Evolutionary conservation across 1,139 yeast species (phyloP).

Genomic region (Nakaseomyces bracarensis): DNA sequence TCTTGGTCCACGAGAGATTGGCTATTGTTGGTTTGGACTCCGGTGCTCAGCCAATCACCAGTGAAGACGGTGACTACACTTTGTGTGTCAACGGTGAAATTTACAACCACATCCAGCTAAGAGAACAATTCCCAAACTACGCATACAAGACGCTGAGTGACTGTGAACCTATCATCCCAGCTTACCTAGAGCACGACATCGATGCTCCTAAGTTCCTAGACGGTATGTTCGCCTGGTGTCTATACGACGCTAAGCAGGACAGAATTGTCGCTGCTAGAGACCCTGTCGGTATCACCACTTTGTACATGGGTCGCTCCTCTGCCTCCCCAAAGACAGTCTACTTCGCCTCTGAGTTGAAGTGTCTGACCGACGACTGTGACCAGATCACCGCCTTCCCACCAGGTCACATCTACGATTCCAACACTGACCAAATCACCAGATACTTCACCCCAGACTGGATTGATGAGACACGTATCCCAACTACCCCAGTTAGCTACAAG

Average conservation of each 20-base stretch:
- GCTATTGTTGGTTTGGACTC: conserved; percentile 93
- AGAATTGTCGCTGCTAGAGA: conserved; percentile 95
- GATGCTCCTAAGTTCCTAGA: conserved; percentile 91
- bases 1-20: conserved; percentile 86
- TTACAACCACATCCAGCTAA: conserved; percentile 86
- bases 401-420: conserved; percentile 92
- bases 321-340: conserved; percentile 64
- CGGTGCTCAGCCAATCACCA: conserved; percentile 95
- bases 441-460: conserved; percentile 93
- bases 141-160: conserved; percentile 80
- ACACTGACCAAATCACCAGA: conserved; percentile 74
- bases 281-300: conserved; percentile 94
- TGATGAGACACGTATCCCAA: conserved; percentile 69
- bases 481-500: conserved; percentile 62
- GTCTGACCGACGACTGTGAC: conserved; percentile 91
- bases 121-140: conserved; percentile 67
- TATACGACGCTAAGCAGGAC: conserved; percentile 76
- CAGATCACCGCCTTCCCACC: conserved; percentile 92
- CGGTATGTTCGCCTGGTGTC: conserved; percentile 96
- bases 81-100: conserved; percentile 96
- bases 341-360: conserved; percentile 92
- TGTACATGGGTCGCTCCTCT: conserved; percentile 85
- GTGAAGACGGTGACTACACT: conserved; percentile 62
- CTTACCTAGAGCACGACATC: conserved; percentile 72
- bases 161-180: conserved; percentile 95